Evolutionary conservation across 176 grass and related monocot species (phyloP), one percentile per base, ranked within the genome.

Genomic region (Carex parvula): DNA sequence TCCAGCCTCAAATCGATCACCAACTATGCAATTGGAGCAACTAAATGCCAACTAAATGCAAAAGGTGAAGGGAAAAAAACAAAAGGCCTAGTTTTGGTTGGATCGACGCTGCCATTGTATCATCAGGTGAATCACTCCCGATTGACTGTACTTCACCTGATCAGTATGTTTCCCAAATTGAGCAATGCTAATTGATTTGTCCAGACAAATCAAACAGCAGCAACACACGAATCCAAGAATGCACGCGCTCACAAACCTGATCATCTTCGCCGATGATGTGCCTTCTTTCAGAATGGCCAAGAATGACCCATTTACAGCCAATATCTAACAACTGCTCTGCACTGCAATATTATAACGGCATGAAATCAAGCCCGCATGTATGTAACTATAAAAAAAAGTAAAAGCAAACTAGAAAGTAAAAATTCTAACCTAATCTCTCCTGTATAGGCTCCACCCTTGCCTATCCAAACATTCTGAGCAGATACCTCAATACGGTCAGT

Each of bases 401-500:
- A 52, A 42, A 58, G 64, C 8, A 22, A 70, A 79, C 16, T 53
- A 66, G 17, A 79, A 86, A 48, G 60, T 24, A 64, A 83, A 57
- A 32, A 60, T 29, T 77, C 17, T 42, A 81, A 98, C 92, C 97
- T 96, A 86, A 96, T 99, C 81, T 99, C 97, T 82, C 92, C 97
- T n/a, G 97, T 99, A 70, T 79, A 99, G 54, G 97, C 97, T 88
- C 93, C 97, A 84, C 97, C 93, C 88, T 99, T 99, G 78, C 90
- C 89, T 73, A 92, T 85, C 96, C 96, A 99, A 46, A 82, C 84
- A 84, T 99, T 99, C 76, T 95, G 93, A 85, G 88, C 93, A 74
- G 93, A 99, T 71, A 99, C 61, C 79, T 99, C 96, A 88, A 95
- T 85, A 29, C 81, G 89, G 56, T 84, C 88, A 54, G 85, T 92